These are phyloP conservation scores for Exophiala sideris DNA, from an alignment of 2,329 filamentous ascomycete genomes.

Conservation along the genomic window DNA sequence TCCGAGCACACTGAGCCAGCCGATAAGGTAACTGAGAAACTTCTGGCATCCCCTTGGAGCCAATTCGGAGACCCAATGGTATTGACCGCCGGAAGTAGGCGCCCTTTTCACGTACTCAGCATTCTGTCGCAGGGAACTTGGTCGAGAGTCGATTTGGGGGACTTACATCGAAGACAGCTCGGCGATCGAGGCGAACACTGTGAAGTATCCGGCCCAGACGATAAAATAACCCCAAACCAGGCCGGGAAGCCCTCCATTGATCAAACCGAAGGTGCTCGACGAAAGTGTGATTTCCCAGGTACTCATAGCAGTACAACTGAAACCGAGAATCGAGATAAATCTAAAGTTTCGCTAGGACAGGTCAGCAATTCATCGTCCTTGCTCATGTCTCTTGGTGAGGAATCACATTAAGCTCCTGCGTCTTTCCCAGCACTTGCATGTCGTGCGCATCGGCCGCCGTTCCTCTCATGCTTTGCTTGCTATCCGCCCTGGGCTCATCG, in stretches of 20 bases:
- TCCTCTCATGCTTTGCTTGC: conserved; percentile 4
- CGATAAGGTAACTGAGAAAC: conserved; percentile 44
- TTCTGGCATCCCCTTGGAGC: conserved; percentile 40
- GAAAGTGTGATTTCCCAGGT: conserved; percentile 38
- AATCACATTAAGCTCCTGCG: conserved; percentile 16
- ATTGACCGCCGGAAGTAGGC: conserved; percentile 32
- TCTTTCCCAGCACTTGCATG: conserved; percentile 22
- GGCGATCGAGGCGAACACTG: conserved; percentile 44
- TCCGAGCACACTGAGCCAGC: conserved; percentile 30
- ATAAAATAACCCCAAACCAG: conserved; percentile 53
- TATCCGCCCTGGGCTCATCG: neutral
- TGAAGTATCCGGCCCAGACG: conserved; percentile 43
- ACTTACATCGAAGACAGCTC: conserved; percentile 49
- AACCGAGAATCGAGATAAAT: conserved; percentile 45
- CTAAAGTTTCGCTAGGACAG: conserved; percentile 43
- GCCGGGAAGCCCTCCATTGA: conserved; percentile 52
- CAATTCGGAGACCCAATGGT: conserved; percentile 45
- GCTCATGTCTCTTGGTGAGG: conserved; percentile 36
- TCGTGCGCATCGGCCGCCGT: conserved; percentile 14
- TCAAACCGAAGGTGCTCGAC: conserved; percentile 22
- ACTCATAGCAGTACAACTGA: conserved; percentile 35
- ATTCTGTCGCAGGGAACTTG: neutral
- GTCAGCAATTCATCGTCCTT: conserved; percentile 36
- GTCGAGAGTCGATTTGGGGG: conserved; percentile 8
- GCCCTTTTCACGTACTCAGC: conserved; percentile 26